These are phyloP conservation scores for Dendrobium catenatum DNA, from an alignment of 106 monocot genomes.

Conservation along the genomic window DNA sequence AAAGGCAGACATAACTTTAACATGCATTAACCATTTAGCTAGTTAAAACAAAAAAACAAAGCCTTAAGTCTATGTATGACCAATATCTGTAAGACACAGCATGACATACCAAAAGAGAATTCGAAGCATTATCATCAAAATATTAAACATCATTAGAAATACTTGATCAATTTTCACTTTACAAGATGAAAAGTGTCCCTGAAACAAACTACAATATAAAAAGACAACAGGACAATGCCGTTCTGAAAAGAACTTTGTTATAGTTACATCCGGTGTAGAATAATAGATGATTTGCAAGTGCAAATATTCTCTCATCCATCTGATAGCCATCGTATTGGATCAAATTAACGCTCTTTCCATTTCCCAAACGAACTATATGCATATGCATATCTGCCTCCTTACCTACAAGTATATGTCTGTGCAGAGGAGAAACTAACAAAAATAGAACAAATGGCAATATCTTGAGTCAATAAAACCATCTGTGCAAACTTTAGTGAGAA, in stretches of 20 bases:
- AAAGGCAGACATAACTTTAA: neutral
- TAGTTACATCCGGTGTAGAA: neutral
- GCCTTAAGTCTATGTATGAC: neutral
- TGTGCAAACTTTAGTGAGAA: neutral
- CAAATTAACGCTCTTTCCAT: neutral
- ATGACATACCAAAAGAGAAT: neutral
- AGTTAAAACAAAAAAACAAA: slow-evolving; percentile 1
- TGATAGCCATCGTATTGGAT: neutral
- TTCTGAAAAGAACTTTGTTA: neutral
- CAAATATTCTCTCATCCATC: neutral
- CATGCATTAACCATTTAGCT: neutral
- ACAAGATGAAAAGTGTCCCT: neutral
- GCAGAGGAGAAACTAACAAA: neutral
- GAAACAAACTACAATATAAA: neutral
- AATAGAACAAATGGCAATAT: neutral
- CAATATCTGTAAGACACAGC: neutral
- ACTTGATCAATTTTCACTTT: neutral
- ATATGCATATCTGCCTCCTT: neutral
- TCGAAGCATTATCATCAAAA: neutral
- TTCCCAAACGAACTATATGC: neutral
- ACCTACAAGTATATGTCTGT: neutral
- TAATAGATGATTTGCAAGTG: neutral
- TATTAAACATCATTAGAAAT: neutral
- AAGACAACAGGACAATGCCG: neutral
- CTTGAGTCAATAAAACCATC: neutral